Percentiles rank a stretch among this genome's conserved stretches.
Evolutionary conservation across 192 early-diverging fungal species (phyloP).

Genomic region (Linnemannia exigua): DNA sequence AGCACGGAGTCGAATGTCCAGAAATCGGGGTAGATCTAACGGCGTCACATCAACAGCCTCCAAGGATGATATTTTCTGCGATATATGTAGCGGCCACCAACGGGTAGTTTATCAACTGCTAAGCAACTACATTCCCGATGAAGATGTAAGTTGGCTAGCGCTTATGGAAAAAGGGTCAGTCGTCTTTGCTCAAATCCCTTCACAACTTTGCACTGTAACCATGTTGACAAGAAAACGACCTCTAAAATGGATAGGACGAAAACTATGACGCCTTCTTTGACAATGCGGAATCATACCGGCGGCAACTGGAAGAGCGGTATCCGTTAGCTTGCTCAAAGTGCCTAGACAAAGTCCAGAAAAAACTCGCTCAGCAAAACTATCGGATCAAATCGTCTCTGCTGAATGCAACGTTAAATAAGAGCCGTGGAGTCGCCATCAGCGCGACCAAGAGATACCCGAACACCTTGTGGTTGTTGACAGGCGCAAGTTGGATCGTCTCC

Average conservation of each 20-base stretch:
- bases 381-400: conserved; percentile 36
- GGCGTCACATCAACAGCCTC: not conserved
- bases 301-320: conserved; percentile 44
- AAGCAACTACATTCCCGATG: conserved; percentile 54
- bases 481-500: conserved; percentile 12
- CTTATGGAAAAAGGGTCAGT: not conserved
- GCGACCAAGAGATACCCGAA: conserved; percentile 27
- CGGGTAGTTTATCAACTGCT: conserved; percentile 46
- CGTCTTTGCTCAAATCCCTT: not conserved
- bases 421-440: conserved; percentile 29
- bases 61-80: conserved; percentile 41
- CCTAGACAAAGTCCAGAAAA: conserved; percentile 38
- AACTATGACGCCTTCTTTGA: conserved; percentile 36
- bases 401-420: conserved; percentile 41
- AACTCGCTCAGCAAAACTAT: conserved; percentile 31
- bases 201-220: not conserved
- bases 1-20: not conserved
- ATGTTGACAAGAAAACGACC: not conserved
- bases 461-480: conserved; percentile 23
- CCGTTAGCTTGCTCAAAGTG: conserved; percentile 38
- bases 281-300: conserved; percentile 34
- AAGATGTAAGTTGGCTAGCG: conserved; percentile 28
- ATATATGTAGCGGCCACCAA: conserved; percentile 46
- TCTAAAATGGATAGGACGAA: conserved; percentile 25
- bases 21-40: not conserved